Evolutionary conservation across 495 filamentous ascomycete species (phyloP), one percentile per base, ranked within the genome.

Genomic region (Penicillium cataractarum): DNA sequence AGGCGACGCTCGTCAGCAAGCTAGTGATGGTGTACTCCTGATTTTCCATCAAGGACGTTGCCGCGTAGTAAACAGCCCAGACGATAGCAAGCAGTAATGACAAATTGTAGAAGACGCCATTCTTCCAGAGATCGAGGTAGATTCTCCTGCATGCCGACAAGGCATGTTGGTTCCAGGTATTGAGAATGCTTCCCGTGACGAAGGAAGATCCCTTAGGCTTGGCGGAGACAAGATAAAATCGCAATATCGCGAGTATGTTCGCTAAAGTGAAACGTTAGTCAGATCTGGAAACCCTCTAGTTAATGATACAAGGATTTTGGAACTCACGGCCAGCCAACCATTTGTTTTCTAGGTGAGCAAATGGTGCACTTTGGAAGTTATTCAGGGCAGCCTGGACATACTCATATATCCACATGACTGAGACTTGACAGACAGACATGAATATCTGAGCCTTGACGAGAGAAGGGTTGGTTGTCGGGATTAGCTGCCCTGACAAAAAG

Each of bases 191-290:
- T 17, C 76, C 76, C 1, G 76, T 78, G 3, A 78, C 72, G 40
- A 77, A 76, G 0, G 76, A 78, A 0, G 73, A 76, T 2, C 76
- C 76, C 19, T 71, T 76, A 0, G 76, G 74, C 37, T 70, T 72
- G 48, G 48, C 67, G 8, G 73, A 66, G 12, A 75, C 42, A 13
- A 73, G 57, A 39, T 77, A 66, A 35, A 76, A 78, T 46, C 64
- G 59, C 12, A 70, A 10, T 29, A 77, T 64, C 6, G 64, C 67
- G 44, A 60, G 68, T 1, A 78, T 55, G 48, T 76, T 73, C 4
- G 59, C 75, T 78, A 24, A 9, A n/a, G 12, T 7, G n/a, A n/a
- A n/a, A n/a, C 29, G n/a, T 12, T 39, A 2, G n/a, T 63, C 15
- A 61, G 27, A 8, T 19, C 17, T 27, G 3, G 0, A 6, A 27